Conservation (phyloP, 2,329 filamentous ascomycete genomes). For the Fusarium denticulatum region DNA sequence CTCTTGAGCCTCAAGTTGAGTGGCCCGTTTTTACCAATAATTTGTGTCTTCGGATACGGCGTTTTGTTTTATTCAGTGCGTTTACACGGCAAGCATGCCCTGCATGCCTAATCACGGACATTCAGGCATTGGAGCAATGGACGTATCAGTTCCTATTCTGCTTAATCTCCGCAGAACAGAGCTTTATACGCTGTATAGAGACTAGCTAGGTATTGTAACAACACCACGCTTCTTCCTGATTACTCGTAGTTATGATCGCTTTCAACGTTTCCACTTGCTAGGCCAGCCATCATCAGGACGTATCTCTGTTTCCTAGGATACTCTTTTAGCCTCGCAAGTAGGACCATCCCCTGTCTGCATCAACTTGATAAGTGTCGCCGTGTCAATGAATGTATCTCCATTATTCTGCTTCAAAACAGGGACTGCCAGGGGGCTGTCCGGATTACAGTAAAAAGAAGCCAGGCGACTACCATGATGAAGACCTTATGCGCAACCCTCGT, state of each 20-base stretch:
- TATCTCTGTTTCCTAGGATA: background rate
- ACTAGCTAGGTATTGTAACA: background rate
- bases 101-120: background rate
- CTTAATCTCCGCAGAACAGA: background rate
- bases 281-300: background rate
- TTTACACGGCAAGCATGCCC: background rate
- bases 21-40: background rate
- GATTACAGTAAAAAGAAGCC: background rate
- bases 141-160: background rate
- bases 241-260: background rate
- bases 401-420: background rate
- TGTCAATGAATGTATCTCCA: background rate
- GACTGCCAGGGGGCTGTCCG: background rate
- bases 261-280: background rate
- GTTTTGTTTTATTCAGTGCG: background rate
- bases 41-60: background rate
- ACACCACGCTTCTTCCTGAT: background rate
- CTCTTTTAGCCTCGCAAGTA: background rate
- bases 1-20: background rate
- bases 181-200: background rate
- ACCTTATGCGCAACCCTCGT: slow-evolving; percentile 4
- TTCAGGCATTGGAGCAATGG: background rate
- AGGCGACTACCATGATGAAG: background rate
- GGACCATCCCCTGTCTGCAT: background rate
- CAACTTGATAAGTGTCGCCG: background rate